Conservation (phyloP, 2,329 filamentous ascomycete genomes). For the Sclerotinia trifoliorum region DNA sequence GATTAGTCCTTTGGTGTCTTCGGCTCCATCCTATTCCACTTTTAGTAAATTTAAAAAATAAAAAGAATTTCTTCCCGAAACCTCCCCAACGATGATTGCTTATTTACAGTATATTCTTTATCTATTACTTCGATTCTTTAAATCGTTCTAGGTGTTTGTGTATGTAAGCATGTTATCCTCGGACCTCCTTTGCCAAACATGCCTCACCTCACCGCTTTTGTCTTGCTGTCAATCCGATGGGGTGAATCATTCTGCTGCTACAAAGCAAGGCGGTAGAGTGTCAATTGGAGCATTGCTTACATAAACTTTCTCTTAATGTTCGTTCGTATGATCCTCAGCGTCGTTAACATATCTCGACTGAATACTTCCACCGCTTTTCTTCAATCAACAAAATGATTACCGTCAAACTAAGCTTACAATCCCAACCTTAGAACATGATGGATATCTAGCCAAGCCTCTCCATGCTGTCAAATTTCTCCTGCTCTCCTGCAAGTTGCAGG, state of each 20-base stretch:
- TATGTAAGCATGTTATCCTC: too few relatives aligned
- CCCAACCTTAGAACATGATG: background rate
- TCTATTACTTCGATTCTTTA: background rate
- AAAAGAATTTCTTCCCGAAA: background rate
- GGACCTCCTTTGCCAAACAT: too few relatives aligned
- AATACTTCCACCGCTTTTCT: background rate
- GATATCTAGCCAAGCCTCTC: background rate
- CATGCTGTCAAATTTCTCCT: background rate
- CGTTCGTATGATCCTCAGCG: background rate
- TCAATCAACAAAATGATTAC: background rate
- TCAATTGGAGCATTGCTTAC: too few relatives aligned
- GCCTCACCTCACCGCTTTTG: too few relatives aligned
- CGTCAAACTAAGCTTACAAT: background rate
- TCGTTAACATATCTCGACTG: too few relatives aligned
- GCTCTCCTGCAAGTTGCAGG: background rate
- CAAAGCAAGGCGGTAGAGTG: too few relatives aligned
- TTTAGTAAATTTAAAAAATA: background rate
- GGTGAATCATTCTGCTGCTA: too few relatives aligned
- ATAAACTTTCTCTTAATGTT: too few relatives aligned
- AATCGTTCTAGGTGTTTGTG: background rate
- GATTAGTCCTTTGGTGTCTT: background rate
- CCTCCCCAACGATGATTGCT: background rate
- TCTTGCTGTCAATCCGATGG: too few relatives aligned
- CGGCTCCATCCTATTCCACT: background rate
- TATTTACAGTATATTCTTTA: background rate